Conservation (phyloP, 768 basidiomycete species). For the Nidula microcarpa region DNA sequence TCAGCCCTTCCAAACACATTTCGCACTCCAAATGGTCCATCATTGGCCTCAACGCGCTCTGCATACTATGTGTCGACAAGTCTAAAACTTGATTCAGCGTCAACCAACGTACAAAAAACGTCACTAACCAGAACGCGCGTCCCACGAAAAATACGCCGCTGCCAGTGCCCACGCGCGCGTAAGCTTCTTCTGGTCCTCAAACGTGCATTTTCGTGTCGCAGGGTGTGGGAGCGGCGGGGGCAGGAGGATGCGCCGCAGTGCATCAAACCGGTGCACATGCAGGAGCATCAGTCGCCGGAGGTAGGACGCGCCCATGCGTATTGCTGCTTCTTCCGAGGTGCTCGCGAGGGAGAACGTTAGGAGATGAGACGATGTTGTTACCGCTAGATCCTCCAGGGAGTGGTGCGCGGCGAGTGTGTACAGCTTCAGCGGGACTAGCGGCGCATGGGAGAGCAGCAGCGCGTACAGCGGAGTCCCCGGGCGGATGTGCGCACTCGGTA, state of each 20-base stretch:
- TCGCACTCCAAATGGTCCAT: conserved; percentile 44
- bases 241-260: conserved; percentile 25
- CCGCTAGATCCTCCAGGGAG: conserved; percentile 33
- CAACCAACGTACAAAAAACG: neutral
- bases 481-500: conserved; percentile 16
- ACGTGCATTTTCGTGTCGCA: conserved; percentile 15
- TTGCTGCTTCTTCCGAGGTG: conserved; percentile 34
- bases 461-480: conserved; percentile 23
- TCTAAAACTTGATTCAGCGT: conserved; percentile 29
- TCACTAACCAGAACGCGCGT: conserved; percentile 17
- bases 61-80: conserved; percentile 44
- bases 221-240: conserved; percentile 17
- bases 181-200: conserved; percentile 17
- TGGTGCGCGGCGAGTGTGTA: conserved; percentile 36
- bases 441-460: conserved; percentile 29
- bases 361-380: conserved; percentile 31
- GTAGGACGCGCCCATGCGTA: conserved; percentile 36
- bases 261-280: conserved; percentile 27
- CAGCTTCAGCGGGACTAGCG: conserved; percentile 29
- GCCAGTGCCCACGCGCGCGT: conserved; percentile 26
- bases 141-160: conserved; percentile 21
- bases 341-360: conserved; percentile 26
- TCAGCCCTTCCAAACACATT: conserved; percentile 36
- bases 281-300: conserved; percentile 36
- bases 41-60: conserved; percentile 43